A percentile compares a stretch with the other conserved stretches of the same genome.
These are phyloP conservation scores for Backusella psychrophila DNA, from an alignment of 192 early-diverging fungal genomes.

Conservation along the genomic window DNA sequence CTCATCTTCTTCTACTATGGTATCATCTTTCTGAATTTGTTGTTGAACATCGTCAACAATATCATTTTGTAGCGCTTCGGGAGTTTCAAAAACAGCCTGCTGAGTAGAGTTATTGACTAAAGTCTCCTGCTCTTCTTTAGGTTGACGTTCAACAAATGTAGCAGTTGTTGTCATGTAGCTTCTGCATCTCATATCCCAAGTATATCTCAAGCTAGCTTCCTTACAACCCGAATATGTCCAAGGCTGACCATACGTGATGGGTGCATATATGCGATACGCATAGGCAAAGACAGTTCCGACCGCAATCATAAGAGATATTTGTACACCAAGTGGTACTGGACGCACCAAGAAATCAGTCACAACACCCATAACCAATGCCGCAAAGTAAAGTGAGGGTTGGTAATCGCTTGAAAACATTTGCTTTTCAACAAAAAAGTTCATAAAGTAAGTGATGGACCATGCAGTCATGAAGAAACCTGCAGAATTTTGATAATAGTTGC, in stretches of 20 bases:
- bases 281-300: constrained; percentile 50
- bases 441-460: constrained; percentile 84
- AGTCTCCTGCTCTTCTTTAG: background rate
- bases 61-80: background rate
- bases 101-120: background rate
- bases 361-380: constrained; percentile 68
- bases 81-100: background rate
- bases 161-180: background rate
- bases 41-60: background rate
- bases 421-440: constrained; percentile 89
- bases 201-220: background rate
- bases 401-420: constrained; percentile 95
- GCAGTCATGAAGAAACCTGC: constrained; percentile 69
- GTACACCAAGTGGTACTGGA: constrained; percentile 45
- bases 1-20: background rate
- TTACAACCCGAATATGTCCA: constrained; percentile 73
- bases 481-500: constrained; percentile 49
- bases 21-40: background rate
- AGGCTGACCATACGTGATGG: constrained; percentile 78
- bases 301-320: constrained; percentile 18
- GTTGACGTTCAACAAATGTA: background rate
- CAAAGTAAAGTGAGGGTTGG: constrained; percentile 90
- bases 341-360: constrained; percentile 73
- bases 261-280: constrained; percentile 69
- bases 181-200: constrained; percentile 18